Evolutionary conservation across 2,329 filamentous ascomycete genomes (phyloP).

Genomic region (Triangularia verruculosa): DNA sequence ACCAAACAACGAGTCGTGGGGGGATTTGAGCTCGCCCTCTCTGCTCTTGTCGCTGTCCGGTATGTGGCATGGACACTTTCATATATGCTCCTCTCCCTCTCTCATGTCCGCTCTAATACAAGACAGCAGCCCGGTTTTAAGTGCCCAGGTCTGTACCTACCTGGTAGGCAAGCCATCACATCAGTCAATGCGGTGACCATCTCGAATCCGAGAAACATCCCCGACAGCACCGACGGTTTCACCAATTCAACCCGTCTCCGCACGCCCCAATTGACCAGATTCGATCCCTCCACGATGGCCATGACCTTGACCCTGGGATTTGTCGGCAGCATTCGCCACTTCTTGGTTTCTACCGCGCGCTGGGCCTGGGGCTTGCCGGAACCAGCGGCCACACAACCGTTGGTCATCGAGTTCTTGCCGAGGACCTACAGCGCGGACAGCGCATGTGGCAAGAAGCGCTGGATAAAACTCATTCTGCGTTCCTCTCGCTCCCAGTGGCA

Average conservation of each 20-base stretch:
- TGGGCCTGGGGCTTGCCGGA: constrained; percentile 8
- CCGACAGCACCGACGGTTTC: too few species aligned
- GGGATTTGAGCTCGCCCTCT: neutral
- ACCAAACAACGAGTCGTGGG: neutral
- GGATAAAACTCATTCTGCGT: constrained; percentile 4
- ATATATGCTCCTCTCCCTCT: too few species aligned
- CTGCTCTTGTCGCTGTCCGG: constrained; percentile 3
- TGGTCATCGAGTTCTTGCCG: constrained; percentile 9
- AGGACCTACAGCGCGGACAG: constrained; percentile 3
- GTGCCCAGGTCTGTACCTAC: too few species aligned
- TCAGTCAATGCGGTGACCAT: too few species aligned
- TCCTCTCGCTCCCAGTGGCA: constrained; percentile 6
- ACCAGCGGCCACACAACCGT: constrained; percentile 4
- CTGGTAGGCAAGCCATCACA: too few species aligned
- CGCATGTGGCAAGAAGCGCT: constrained; percentile 2
- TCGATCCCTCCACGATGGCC: constrained; percentile 4
- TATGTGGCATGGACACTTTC: neutral
- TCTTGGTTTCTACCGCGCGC: constrained; percentile 6
- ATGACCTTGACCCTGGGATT: constrained; percentile 7
- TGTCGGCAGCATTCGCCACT: constrained; percentile 5
- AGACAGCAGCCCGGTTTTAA: too few species aligned
- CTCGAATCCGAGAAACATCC: too few species aligned
- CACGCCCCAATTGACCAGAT: neutral
- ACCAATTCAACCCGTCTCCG: neutral
- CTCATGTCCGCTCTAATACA: too few species aligned